Base-by-base conservation (phyloP, 2,329 filamentous ascomycete species). In the Curvularia sp. region DNA sequence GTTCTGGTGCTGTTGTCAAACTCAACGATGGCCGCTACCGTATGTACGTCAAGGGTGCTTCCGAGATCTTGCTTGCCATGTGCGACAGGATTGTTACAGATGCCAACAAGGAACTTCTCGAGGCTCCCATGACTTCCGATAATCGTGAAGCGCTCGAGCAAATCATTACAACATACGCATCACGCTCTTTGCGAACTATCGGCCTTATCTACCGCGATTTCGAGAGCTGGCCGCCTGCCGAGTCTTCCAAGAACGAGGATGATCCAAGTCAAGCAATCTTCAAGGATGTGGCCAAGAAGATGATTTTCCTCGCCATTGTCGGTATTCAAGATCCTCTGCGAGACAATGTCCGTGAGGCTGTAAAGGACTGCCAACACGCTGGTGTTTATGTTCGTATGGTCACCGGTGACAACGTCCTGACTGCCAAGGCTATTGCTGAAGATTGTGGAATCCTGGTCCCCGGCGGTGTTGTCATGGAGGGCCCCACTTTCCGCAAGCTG, bases 341-440 rank as follows among this genome's bases (percentile, higher is more conserved):
- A 60, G 83, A 85, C 0, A 90, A 90, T 60, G 91, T 93, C n/a
- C 82, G 82, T 1, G 86, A 92, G 50, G 90, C 91, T 10, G 90
- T 94, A 27, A 81, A 80, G 58, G 83, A 87, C 57, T 93, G 91
- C 71, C 89, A 93, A 72, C 83, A 84, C 55, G 91, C 91, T 4
- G 91, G 91, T 59, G 90, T 94, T 10, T 85, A 89, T 60, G 90
- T 93, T 18, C 89, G 91, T 70, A 94, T 94, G 91, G 91, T 94
- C 2, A 94, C 91, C 4, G 91, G 91, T 63, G 91, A 94, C 79
- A 93, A 94, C 78, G 87, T 89, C 65, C 79, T 91, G 58, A 94
- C 91, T 7, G 91, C 91, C 1, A 86, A 90, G 73, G 89, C 91
- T 21, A 94, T 94, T 68, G 91, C 91, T 19, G 84, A 83, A 65